phyloP scores from a whole-genome alignment of 164 flowering plant species.

The Piper betle region DNA sequence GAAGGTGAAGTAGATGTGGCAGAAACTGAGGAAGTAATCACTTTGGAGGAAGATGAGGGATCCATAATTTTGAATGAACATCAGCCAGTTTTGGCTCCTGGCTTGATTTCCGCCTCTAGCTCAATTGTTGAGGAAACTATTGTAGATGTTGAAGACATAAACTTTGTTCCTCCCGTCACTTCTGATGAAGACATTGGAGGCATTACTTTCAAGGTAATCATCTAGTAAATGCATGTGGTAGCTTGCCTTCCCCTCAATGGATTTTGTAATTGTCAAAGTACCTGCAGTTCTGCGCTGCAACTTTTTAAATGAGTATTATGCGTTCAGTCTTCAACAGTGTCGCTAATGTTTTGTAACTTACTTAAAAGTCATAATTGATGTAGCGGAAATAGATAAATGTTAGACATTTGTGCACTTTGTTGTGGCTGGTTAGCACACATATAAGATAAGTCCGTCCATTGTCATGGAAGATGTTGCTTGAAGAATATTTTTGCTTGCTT shows the following conservation, averaged over 20 bases:
- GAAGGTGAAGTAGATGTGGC: conserved; percentile 34
- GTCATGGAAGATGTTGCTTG: not conserved
- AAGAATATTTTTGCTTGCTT: not conserved
- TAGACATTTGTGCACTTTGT: too few relatives aligned
- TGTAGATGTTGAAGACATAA: conserved; percentile 8
- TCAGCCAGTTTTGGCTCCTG: conserved; percentile 17
- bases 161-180: conserved; percentile 8
- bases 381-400: too few relatives aligned
- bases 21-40: not conserved
- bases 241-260: not conserved
- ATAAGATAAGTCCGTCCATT: too few relatives aligned
- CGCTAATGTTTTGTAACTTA: too few relatives aligned
- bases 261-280: not conserved
- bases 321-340: too few relatives aligned
- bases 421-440: too few relatives aligned
- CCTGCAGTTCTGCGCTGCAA: too few relatives aligned
- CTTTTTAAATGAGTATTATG: too few relatives aligned
- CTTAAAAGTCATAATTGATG: too few relatives aligned
- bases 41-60: not conserved
- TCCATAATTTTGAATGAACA: not conserved
- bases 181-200: conserved; percentile 14
- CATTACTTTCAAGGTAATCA: conserved; percentile 32
- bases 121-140: conserved; percentile 9
- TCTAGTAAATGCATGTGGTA: conserved; percentile 3
- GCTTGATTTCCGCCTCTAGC: conserved; percentile 23